Base-by-base conservation (phyloP, 164 flowering plant species). In the Magnolia sinica region DNA sequence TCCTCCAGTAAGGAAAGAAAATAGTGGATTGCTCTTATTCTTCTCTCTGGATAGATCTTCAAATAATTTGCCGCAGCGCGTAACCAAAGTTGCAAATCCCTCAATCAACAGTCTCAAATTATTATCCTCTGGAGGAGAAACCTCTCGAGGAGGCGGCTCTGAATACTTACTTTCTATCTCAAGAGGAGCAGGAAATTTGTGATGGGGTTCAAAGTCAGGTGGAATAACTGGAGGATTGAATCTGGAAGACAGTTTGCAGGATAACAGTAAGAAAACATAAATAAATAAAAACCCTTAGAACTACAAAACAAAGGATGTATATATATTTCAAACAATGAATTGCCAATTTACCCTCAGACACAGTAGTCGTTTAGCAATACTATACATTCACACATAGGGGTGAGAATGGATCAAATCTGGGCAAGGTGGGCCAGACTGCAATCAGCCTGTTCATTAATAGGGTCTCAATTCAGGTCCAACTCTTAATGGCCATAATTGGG, bases 11-110 rank as follows among this genome's bases (percentile, higher is more conserved):
- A 96, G 96, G 81, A 96, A 96, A 77, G 83, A 78, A 88, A 92
- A 96, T 73, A 90, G 77, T 64, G 94, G 95, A 79, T 96, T 94
- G 51, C 87, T 79, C 74, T 86, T 89, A 77, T 94, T 89, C 83
- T 91, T 94, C 83, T 93, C 97, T 77, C 86, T 88, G 69, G 96
- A 91, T 50, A 96, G 91, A 80, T 96, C 96, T 89, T 96, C 99
- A 81, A 89, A 96, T 72, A 92, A 73, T 84, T 87, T 92, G 50
- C 99, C 99, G 84, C 95, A 93, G 65, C 95, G 91, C 75, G 94
- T 91, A 69, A 96, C 99, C 75, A 96, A 85, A 80, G 86, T 80
- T 37, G 98, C 97, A 77, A 96, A 88, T 24, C 99, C 99, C 64
- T 96, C 98, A 79, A 96, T 92, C 83, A 92, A 81, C 68, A 91